Conservation (phyloP, 805 yeast species). For the Starmerella floris region DNA sequence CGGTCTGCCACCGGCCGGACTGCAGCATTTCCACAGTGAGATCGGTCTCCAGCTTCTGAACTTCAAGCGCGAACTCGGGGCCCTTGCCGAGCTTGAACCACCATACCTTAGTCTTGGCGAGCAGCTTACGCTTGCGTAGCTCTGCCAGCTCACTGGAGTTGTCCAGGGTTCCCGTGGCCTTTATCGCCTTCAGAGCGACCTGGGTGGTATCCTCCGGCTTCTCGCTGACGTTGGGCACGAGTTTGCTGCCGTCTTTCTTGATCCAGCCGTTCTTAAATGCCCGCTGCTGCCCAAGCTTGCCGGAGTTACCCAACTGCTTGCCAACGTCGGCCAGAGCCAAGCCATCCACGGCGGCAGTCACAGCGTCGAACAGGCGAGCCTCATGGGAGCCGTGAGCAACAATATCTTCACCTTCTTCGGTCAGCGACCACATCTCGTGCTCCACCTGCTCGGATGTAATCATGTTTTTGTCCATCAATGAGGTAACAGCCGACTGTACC, state of each 20-base stretch:
- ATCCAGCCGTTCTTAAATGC: constrained; percentile 98
- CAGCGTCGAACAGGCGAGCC: constrained; percentile 60
- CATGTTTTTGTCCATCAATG: constrained; percentile 75
- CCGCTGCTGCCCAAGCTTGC: constrained; percentile 88
- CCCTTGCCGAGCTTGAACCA: constrained; percentile 73
- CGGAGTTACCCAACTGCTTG: constrained; percentile 63
- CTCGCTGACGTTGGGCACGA: constrained; percentile 40
- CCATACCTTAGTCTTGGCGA: constrained; percentile 53
- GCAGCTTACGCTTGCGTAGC: constrained; percentile 85
- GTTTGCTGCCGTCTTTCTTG: constrained; percentile 67
- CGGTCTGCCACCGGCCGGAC: constrained; percentile 67
- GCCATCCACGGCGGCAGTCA: constrained; percentile 61
- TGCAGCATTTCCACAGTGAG: constrained; percentile 85
- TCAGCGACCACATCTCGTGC: constrained; percentile 58
- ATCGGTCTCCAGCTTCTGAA: constrained; percentile 79
- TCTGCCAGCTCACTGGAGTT: constrained; percentile 57
- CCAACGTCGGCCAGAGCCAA: constrained; percentile 59
- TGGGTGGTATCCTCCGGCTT: constrained; percentile 58
- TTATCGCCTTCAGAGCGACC: constrained; percentile 38
- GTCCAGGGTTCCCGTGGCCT: constrained; percentile 54
- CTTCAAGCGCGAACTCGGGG: constrained; percentile 65
- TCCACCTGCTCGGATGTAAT: constrained; percentile 61
- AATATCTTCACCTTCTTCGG: constrained; percentile 72
- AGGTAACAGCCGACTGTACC: constrained; percentile 60
- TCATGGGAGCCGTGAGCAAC: constrained; percentile 81